A percentile compares a stretch with the other conserved stretches of the same genome.
phyloP scores from a whole-genome alignment of 2,329 filamentous ascomycete genomes.

The Aspergillus sojae region DNA sequence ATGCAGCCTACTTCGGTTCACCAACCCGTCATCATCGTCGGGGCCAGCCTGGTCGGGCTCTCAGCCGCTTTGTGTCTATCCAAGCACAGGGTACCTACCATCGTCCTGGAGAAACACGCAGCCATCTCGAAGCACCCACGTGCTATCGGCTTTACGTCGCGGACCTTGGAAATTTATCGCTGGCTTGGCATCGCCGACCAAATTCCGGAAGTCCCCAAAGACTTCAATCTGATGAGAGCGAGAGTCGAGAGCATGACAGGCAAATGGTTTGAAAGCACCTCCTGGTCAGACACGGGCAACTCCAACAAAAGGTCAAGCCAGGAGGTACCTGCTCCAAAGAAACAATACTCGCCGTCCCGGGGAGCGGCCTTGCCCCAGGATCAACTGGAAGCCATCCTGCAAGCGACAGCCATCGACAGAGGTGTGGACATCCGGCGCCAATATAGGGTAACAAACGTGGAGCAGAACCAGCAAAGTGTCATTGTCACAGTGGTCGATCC shows the following conservation, averaged over 20 bases:
- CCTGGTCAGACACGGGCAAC: constrained; percentile 20
- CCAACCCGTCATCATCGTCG: constrained; percentile 40
- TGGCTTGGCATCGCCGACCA: constrained; percentile 30
- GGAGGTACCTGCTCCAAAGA: constrained; percentile 16
- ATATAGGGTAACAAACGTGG: constrained; percentile 28
- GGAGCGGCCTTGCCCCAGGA: constrained; percentile 43
- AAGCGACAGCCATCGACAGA: constrained; percentile 32
- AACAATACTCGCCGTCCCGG: constrained; percentile 24
- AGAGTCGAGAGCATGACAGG: constrained; percentile 24
- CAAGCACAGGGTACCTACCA: constrained; percentile 31
- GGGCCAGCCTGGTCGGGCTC: constrained; percentile 45
- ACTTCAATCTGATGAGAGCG: constrained; percentile 26
- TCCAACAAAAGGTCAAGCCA: not conserved
- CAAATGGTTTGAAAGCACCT: constrained; percentile 22
- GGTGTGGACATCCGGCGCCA: constrained; percentile 41
- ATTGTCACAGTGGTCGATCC: constrained; percentile 25
- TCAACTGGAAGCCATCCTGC: constrained; percentile 44
- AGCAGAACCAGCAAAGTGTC: constrained; percentile 30
- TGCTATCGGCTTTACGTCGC: constrained; percentile 39
- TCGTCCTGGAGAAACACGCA: constrained; percentile 43
- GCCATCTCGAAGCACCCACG: constrained; percentile 42
- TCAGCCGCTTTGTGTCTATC: constrained; percentile 42
- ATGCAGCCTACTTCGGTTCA: not conserved
- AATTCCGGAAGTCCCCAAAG: constrained; percentile 18
- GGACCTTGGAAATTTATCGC: constrained; percentile 44